phyloP scores from a whole-genome alignment of 495 filamentous ascomycete species.

The Daldinia bambusicola region DNA sequence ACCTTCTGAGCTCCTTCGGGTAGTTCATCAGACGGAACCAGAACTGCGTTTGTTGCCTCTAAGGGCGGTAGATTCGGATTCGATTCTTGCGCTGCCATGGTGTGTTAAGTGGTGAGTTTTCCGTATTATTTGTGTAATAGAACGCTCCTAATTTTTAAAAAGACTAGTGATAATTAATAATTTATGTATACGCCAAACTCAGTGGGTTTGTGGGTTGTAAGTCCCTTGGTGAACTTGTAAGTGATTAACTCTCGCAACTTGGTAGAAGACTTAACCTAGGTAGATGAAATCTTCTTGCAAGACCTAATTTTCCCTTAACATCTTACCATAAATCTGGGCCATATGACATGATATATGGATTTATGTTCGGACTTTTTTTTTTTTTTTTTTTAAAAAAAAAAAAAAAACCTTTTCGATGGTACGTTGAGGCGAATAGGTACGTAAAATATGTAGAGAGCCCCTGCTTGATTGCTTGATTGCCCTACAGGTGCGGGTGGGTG shows the following conservation, averaged over 20 bases:
- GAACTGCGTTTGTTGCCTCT: slow-evolving; percentile 81
- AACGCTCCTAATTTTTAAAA: neutral
- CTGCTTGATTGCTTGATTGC: slow-evolving; percentile 20
- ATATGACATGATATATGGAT: slow-evolving; percentile 7
- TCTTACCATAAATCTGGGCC: neutral
- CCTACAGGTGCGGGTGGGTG: slow-evolving; percentile 21
- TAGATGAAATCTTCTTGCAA: neutral
- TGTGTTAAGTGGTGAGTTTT: slow-evolving; percentile 3
- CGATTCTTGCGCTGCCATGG: slow-evolving; percentile 41
- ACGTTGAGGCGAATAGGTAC: slow-evolving; percentile 25
- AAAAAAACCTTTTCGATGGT: slow-evolving; percentile 28
- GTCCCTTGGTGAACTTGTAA: neutral
- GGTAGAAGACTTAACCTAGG: neutral
- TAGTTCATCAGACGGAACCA: slow-evolving; percentile 87
- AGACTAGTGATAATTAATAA: neutral
- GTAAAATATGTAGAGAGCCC: neutral
- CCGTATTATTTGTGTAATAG: slow-evolving; percentile 12
- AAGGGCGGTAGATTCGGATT: slow-evolving; percentile 63
- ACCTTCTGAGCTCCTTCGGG: slow-evolving; percentile 78
- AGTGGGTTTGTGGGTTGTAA: slow-evolving; percentile 9
- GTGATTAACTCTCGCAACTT: slow-evolving; percentile 3
- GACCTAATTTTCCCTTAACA: neutral
- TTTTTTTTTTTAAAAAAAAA: no score
- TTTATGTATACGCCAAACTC: neutral
- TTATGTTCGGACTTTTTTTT: slow-evolving; percentile 6